Conservation (phyloP, 140 eudicot species). For the Bidens hawaiensis region DNA sequence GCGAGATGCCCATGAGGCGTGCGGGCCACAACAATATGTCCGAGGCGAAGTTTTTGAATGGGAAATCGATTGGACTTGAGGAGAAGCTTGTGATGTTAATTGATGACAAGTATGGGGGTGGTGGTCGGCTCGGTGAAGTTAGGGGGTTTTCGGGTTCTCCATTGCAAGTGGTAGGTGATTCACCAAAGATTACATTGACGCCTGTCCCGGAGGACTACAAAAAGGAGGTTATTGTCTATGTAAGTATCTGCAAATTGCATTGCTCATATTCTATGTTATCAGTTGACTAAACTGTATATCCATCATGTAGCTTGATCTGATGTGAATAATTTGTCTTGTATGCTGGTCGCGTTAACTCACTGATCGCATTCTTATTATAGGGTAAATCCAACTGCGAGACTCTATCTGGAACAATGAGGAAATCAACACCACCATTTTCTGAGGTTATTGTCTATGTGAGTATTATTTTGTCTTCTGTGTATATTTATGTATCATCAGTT, state of each 20-base stretch:
- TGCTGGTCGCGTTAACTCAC: background rate
- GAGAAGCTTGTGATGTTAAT: constrained; percentile 22
- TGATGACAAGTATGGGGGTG: background rate
- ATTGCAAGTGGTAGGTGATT: constrained; percentile 11
- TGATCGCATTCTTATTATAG: constrained; percentile 25
- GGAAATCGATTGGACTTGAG: constrained; percentile 19
- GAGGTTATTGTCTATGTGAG: too few relatives aligned
- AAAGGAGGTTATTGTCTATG: constrained; percentile 35
- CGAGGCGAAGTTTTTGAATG: background rate
- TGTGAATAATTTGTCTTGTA: background rate
- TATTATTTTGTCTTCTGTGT: background rate
- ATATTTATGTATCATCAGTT: background rate
- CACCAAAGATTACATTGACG: background rate
- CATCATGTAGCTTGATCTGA: too few relatives aligned
- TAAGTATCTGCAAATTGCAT: too few relatives aligned
- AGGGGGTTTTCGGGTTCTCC: constrained; percentile 10
- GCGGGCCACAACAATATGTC: background rate
- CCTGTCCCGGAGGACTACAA: constrained; percentile 14
- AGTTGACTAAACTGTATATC: background rate
- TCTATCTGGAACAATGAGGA: constrained; percentile 46
- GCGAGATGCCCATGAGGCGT: constrained; percentile 27
- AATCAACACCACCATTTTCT: constrained; percentile 24
- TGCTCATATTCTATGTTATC: too few relatives aligned
- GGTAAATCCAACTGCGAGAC: constrained; percentile 25
- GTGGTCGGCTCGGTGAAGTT: background rate